These are phyloP conservation scores for Phytophthora fragariae DNA, from an alignment of 352 stramenopile species.

Conservation along the genomic window DNA sequence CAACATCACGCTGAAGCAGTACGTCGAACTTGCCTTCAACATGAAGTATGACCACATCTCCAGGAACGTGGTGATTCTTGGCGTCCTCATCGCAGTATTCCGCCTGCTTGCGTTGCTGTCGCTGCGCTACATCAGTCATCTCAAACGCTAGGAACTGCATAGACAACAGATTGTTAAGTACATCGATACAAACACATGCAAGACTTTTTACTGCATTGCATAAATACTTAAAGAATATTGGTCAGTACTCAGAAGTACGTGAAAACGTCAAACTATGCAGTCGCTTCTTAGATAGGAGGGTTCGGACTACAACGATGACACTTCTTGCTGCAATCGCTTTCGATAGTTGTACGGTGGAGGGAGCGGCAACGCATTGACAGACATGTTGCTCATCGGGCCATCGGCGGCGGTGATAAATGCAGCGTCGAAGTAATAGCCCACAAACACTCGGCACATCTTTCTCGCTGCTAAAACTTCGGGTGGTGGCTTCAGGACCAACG, in stretches of 20 bases:
- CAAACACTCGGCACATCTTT: slow-evolving; percentile 18
- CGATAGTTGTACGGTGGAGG: slow-evolving; percentile 1
- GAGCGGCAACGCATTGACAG: slow-evolving; percentile 7
- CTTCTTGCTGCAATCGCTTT: slow-evolving; percentile 8
- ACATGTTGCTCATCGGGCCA: slow-evolving; percentile 10
- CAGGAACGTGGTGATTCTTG: slow-evolving; percentile 42
- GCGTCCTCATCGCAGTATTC: slow-evolving; percentile 54
- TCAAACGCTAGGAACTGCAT: slow-evolving; percentile 46
- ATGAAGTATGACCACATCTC: slow-evolving; percentile 45
- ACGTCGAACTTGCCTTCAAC: slow-evolving; percentile 48
- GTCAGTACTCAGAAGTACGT: too few relatives aligned
- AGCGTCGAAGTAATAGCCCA: slow-evolving; percentile 12
- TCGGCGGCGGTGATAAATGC: slow-evolving; percentile 2
- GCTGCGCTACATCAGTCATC: slow-evolving; percentile 61
- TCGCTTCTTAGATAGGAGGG: too few relatives aligned
- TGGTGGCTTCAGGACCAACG: slow-evolving; percentile 16
- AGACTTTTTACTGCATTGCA: too few relatives aligned
- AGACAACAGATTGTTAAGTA: background rate
- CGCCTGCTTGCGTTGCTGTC: slow-evolving; percentile 55
- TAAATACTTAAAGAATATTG: too few relatives aligned
- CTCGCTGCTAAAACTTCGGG: slow-evolving; percentile 17
- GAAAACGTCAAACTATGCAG: too few relatives aligned
- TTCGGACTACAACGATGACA: too few relatives aligned
- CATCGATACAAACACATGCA: too few relatives aligned
- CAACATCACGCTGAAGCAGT: slow-evolving; percentile 51